Evolutionary conservation across 352 stramenopile species (phyloP).

Genomic region (Halophytophthora polymorphica): DNA sequence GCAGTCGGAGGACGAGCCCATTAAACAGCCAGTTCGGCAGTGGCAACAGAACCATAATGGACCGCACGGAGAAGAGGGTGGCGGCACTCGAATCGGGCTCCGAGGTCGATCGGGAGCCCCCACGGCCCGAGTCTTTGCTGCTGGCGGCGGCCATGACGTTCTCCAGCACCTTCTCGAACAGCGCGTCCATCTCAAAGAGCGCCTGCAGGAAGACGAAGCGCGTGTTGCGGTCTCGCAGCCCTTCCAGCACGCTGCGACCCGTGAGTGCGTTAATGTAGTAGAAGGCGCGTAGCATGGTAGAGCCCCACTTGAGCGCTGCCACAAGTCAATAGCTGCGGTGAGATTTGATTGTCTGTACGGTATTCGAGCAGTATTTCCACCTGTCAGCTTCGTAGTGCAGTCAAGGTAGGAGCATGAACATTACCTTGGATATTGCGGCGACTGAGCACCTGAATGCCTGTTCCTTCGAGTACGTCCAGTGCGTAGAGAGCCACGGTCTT

Average conservation of each 20-base stretch:
- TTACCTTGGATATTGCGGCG: conserved; percentile 74
- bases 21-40: conserved; percentile 79
- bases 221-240: conserved; percentile 61
- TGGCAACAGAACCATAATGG: conserved; percentile 69
- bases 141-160: conserved; percentile 20
- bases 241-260: conserved; percentile 38
- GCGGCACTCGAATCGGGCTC: conserved; percentile 53
- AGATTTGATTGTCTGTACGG: neutral
- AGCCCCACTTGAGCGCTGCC: conserved; percentile 76
- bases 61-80: conserved; percentile 57
- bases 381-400: neutral
- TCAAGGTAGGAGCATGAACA: too few species aligned
- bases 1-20: conserved; percentile 30
- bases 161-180: conserved; percentile 51
- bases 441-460: conserved; percentile 70
- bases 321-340: neutral
- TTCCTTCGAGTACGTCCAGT: conserved; percentile 70
- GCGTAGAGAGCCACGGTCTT: conserved; percentile 67
- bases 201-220: conserved; percentile 68
- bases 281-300: conserved; percentile 71
- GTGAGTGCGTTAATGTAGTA: conserved; percentile 81
- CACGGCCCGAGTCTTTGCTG: conserved; percentile 8
- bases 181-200: conserved; percentile 59
- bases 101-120: conserved; percentile 10
- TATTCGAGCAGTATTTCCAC: neutral